Percentiles rank a stretch among this genome's conserved stretches.
These are phyloP conservation scores for Tribonema minus DNA, from an alignment of 108 stramenopile genomes.

Conservation along the genomic window DNA sequence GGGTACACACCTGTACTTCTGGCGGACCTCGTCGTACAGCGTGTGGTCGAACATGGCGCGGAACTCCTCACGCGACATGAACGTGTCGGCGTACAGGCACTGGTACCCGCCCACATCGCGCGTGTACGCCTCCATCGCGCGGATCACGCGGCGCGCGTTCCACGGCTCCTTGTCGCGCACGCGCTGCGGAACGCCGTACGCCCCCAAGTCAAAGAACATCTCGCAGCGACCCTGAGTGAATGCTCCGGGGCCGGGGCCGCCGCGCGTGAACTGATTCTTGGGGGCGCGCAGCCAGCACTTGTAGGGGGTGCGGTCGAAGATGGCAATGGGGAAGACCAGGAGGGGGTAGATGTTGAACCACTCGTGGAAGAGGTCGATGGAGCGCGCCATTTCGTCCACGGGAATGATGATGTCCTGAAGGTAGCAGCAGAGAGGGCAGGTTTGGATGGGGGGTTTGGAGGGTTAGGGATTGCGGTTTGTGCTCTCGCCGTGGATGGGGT, in stretches of 20 bases:
- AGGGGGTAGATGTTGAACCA: slow-evolving; percentile 61
- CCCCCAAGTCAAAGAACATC: slow-evolving; percentile 64
- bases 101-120: slow-evolving; percentile 55
- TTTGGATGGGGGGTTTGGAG: not conserved
- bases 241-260: not conserved
- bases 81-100: slow-evolving; percentile 59
- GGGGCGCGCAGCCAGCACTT: slow-evolving; percentile 39
- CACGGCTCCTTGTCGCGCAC: slow-evolving; percentile 49
- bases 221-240: slow-evolving; percentile 17
- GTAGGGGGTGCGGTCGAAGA: slow-evolving; percentile 10
- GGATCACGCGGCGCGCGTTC: slow-evolving; percentile 44
- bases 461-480: not conserved
- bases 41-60: slow-evolving; percentile 57
- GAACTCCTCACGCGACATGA: slow-evolving; percentile 57
- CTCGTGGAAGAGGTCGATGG: slow-evolving; percentile 49
- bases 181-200: slow-evolving; percentile 55
- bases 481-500: too few relatives aligned
- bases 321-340: slow-evolving; percentile 53
- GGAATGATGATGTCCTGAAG: slow-evolving; percentile 65
- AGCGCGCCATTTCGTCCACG: slow-evolving; percentile 48
- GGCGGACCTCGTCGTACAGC: slow-evolving; percentile 46
- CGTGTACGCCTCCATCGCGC: slow-evolving; percentile 41
- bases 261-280: not conserved
- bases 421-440: not conserved
- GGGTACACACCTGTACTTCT: too few relatives aligned